These are phyloP conservation scores for Podaxis rugospora DNA, from an alignment of 768 basidiomycete species.

Conservation along the genomic window DNA sequence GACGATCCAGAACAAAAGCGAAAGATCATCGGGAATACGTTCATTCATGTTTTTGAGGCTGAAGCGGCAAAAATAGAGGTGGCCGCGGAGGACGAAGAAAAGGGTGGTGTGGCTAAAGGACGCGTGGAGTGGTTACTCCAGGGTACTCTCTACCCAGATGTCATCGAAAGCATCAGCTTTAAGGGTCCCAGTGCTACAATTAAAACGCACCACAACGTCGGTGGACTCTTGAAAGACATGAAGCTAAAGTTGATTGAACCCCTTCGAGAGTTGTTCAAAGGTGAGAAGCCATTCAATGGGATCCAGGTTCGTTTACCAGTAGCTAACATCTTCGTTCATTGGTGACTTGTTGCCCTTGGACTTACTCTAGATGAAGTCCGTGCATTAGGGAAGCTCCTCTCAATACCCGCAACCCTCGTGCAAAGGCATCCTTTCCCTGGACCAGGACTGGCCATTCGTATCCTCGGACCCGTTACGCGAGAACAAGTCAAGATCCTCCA, in stretches of 20 bases:
- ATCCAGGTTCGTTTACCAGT: slow-evolving; percentile 5
- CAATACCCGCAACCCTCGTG: slow-evolving; percentile 89
- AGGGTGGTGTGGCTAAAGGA: slow-evolving; percentile 73
- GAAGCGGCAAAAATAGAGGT: slow-evolving; percentile 89
- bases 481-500: slow-evolving; percentile 91
- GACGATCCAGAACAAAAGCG: slow-evolving; percentile 97
- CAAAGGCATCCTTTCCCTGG: slow-evolving; percentile 99
- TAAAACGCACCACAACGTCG: slow-evolving; percentile 99
- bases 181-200: slow-evolving; percentile 99
- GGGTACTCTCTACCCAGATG: slow-evolving; percentile 97
- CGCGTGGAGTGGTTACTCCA: slow-evolving; percentile 96
- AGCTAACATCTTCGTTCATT: neutral
- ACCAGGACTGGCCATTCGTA: slow-evolving; percentile 96
- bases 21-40: slow-evolving; percentile 98
- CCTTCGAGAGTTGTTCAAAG: slow-evolving; percentile 96
- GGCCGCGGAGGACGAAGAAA: slow-evolving; percentile 71
- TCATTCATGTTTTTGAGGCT: slow-evolving; percentile 96
- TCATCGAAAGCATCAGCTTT: slow-evolving; percentile 99
- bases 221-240: slow-evolving; percentile 95
- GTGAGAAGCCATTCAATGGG: slow-evolving; percentile 33
- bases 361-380: slow-evolving; percentile 85
- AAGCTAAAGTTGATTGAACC: slow-evolving; percentile 98
- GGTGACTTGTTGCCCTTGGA: slow-evolving; percentile 8
- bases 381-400: slow-evolving; percentile 82
- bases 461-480: slow-evolving; percentile 91